phyloP scores from a whole-genome alignment of 2,329 filamentous ascomycete species.

The Ceratocystis smalleyi region DNA sequence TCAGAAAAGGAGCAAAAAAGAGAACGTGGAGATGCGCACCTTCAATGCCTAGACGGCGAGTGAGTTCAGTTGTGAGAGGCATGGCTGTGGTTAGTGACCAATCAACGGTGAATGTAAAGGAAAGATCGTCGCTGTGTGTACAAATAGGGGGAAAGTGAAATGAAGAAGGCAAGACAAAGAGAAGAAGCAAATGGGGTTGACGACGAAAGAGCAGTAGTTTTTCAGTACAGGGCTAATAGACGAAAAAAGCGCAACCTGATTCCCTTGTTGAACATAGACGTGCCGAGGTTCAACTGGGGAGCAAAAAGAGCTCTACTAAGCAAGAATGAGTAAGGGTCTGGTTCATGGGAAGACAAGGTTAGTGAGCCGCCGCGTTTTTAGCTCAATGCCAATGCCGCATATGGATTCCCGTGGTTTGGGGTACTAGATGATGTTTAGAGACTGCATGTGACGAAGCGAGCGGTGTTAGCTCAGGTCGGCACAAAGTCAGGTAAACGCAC shows the following conservation, averaged over 20 bases:
- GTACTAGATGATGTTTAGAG: not conserved
- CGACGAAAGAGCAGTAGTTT: not conserved
- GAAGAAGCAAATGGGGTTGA: too few relatives aligned
- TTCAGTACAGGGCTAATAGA: too few relatives aligned
- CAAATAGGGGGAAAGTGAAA: not conserved
- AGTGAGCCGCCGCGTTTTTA: too few relatives aligned
- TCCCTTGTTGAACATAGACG: too few relatives aligned
- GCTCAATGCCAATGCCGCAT: not conserved
- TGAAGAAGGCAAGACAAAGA: too few relatives aligned
- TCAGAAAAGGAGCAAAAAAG: not conserved
- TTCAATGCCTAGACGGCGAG: slow-evolving; percentile 41
- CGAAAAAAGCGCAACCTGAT: too few relatives aligned
- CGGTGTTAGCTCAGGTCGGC: not conserved
- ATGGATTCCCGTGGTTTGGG: not conserved
- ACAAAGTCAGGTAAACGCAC: too few relatives aligned
- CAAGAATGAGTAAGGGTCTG: too few relatives aligned
- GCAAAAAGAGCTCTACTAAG: too few relatives aligned
- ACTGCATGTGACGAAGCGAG: not conserved
- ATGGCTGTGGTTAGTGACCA: slow-evolving; percentile 24
- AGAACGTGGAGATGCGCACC: slow-evolving; percentile 22
- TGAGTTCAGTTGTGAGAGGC: slow-evolving; percentile 44
- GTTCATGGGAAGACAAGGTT: too few relatives aligned
- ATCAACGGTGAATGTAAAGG: too few relatives aligned
- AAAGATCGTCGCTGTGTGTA: not conserved
- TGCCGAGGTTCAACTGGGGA: too few relatives aligned